phyloP scores from a whole-genome alignment of 495 filamentous ascomycete genomes.

The Penicillium crystallinum region DNA sequence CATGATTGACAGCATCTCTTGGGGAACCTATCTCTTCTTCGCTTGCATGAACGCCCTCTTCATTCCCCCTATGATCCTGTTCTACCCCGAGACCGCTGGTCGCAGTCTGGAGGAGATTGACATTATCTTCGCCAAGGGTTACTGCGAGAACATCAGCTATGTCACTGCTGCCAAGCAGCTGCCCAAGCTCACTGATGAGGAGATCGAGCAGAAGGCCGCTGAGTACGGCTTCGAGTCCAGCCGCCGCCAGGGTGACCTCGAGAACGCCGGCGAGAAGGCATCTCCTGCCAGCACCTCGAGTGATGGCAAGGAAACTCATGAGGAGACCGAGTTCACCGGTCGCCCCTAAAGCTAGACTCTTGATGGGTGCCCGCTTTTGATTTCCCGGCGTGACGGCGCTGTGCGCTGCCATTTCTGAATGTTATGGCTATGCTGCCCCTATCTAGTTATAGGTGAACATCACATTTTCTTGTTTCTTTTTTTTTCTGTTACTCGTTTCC shows the following conservation, averaged over 20 bases:
- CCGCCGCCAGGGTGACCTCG: conserved; percentile 18
- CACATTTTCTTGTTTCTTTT: neutral
- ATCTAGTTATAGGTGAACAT: conserved; percentile 5
- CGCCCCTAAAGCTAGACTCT: neutral
- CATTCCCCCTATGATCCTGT: conserved; percentile 70
- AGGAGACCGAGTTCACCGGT: neutral
- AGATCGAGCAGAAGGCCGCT: conserved; percentile 58
- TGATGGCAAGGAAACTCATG: neutral
- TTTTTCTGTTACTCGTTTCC: conserved; percentile 1
- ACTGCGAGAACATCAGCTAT: conserved; percentile 67
- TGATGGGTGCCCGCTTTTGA: neutral
- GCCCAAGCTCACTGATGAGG: conserved; percentile 56
- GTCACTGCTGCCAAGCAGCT: conserved; percentile 66
- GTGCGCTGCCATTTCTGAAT: conserved; percentile 12
- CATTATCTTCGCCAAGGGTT: conserved; percentile 75
- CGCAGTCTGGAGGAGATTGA: conserved; percentile 77
- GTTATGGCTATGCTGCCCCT: conserved; percentile 4
- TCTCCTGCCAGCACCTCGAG: conserved; percentile 5
- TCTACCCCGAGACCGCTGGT: conserved; percentile 67
- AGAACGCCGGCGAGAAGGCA: conserved; percentile 34
- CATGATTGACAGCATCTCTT: conserved; percentile 61
- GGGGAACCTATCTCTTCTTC: conserved; percentile 80
- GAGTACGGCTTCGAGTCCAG: conserved; percentile 52
- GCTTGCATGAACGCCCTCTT: conserved; percentile 64
- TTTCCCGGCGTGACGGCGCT: conserved; percentile 11